These are phyloP conservation scores for Huntiella omanensis DNA, from an alignment of 2,329 filamentous ascomycete species.

Conservation along the genomic window DNA sequence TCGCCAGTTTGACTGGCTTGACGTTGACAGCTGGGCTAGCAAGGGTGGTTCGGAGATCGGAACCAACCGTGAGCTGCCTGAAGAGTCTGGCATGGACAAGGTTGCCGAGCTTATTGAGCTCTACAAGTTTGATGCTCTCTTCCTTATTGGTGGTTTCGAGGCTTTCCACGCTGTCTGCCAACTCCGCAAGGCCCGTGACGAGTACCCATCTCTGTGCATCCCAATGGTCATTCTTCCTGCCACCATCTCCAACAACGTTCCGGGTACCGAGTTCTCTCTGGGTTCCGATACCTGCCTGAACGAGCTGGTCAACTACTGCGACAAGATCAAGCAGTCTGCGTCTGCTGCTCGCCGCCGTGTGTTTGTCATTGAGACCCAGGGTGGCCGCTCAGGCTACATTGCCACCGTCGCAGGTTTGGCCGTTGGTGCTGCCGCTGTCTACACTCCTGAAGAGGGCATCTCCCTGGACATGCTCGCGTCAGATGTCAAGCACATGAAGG, in stretches of 20 bases:
- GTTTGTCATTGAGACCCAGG: conserved; percentile 96
- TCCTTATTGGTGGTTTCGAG: conserved; percentile 88
- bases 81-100: conserved; percentile 63
- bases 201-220: conserved; percentile 76
- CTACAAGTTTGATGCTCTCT: conserved; percentile 79
- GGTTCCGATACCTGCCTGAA: conserved; percentile 95
- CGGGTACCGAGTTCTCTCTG: conserved; percentile 90
- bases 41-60: conserved; percentile 95
- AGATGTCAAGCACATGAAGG: conserved; percentile 75
- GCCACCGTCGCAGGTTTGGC: conserved; percentile 76
- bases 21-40: conserved; percentile 88
- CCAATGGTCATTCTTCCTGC: conserved; percentile 81
- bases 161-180: conserved; percentile 85
- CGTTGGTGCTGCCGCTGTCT: conserved; percentile 85
- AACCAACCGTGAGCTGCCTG: conserved; percentile 83
- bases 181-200: conserved; percentile 57
- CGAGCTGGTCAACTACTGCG: conserved; percentile 83
- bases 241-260: conserved; percentile 98
- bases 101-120: conserved; percentile 69
- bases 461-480: conserved; percentile 78
- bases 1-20: conserved; percentile 74
- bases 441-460: conserved; percentile 93
- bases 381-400: conserved; percentile 82
- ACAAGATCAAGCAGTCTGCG: conserved; percentile 93
- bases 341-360: conserved; percentile 83